These are phyloP conservation scores for Fusarium sp. DNA, from an alignment of 2,329 filamentous ascomycete species.

Conservation along the genomic window DNA sequence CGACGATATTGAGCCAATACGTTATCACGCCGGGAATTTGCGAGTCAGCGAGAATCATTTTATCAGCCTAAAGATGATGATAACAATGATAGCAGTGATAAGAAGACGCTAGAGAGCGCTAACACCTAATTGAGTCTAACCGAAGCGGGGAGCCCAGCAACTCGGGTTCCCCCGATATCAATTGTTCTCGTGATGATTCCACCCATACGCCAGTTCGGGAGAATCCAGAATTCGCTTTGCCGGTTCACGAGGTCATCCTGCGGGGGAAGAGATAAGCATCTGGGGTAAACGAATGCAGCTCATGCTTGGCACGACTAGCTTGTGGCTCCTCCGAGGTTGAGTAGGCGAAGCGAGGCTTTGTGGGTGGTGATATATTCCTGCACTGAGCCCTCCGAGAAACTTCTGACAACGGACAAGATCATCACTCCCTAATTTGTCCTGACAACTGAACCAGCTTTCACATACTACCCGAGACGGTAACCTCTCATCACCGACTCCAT, in stretches of 20 bases:
- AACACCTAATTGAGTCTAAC: background rate
- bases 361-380: slow-evolving; percentile 6
- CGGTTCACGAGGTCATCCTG: background rate
- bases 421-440: background rate
- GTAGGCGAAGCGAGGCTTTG: background rate
- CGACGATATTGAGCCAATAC: background rate
- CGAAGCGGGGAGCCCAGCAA: background rate
- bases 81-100: background rate
- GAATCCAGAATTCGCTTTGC: slow-evolving; percentile 14
- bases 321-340: background rate
- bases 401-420: background rate
- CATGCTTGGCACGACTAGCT: background rate
- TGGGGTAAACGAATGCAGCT: background rate
- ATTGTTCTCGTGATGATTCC: background rate
- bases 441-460: background rate
- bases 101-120: background rate
- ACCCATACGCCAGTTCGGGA: slow-evolving; percentile 11
- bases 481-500: background rate
- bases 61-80: background rate
- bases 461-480: background rate
- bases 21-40: background rate
- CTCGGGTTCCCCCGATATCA: slow-evolving; percentile 24
- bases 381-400: background rate
- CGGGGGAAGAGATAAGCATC: slow-evolving; percentile 14
- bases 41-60: background rate